Conservation (phyloP, 257 asterid genomes). For the Salvia splendens region DNA sequence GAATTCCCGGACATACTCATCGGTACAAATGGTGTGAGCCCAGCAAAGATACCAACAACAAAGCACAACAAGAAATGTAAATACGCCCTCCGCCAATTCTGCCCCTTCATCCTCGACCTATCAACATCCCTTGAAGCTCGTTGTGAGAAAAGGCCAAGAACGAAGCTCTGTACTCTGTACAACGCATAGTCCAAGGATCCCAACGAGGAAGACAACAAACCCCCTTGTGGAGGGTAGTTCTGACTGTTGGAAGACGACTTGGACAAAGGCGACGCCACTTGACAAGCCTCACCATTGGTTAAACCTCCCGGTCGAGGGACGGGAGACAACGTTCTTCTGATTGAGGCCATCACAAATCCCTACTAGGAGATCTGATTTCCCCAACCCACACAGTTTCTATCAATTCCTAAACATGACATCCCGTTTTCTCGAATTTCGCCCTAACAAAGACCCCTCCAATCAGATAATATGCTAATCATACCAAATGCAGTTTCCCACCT, state of each 20-base stretch:
- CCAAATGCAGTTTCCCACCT: slow-evolving; percentile 24
- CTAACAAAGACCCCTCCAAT: not conserved
- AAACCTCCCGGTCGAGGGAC: slow-evolving; percentile 57
- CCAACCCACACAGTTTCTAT: not conserved
- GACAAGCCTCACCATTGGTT: slow-evolving; percentile 55
- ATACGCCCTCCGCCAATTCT: slow-evolving; percentile 60
- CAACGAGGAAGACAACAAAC: slow-evolving; percentile 40
- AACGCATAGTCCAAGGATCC: slow-evolving; percentile 54
- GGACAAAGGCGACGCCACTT: slow-evolving; percentile 64
- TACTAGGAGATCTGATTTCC: not conserved
- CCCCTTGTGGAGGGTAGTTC: slow-evolving; percentile 41
- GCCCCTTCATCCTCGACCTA: slow-evolving; percentile 58
- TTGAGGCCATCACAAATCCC: slow-evolving; percentile 60
- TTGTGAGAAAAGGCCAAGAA: slow-evolving; percentile 52
- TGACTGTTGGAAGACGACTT: slow-evolving; percentile 59
- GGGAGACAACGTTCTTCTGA: slow-evolving; percentile 67
- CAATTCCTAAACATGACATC: too few relatives aligned
- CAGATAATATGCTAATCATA: slow-evolving; percentile 27
- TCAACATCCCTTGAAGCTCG: slow-evolving; percentile 57
- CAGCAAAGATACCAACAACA: slow-evolving; percentile 54
- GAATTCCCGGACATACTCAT: slow-evolving; percentile 40
- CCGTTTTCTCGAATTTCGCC: not conserved
- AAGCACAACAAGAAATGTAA: slow-evolving; percentile 63
- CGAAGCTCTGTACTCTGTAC: slow-evolving; percentile 44
- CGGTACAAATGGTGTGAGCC: slow-evolving; percentile 60